Evolutionary conservation across 1,284 basidiomycete species (phyloP).

Genomic region (Naganishia albida): DNA sequence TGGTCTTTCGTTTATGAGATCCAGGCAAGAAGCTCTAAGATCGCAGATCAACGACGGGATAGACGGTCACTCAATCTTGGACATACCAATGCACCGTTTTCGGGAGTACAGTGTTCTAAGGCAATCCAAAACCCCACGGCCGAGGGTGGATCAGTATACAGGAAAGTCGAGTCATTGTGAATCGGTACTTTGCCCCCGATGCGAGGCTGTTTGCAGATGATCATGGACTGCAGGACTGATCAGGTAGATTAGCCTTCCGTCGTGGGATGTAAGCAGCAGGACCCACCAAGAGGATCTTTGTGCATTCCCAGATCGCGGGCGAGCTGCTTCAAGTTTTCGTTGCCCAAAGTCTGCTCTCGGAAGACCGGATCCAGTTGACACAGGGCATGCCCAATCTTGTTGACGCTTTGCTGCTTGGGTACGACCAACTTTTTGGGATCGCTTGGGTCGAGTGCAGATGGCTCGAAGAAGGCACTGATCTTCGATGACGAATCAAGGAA

Average conservation of each 20-base stretch:
- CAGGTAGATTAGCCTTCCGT: not conserved
- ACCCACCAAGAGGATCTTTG: conserved; percentile 72
- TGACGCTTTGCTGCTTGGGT: conserved; percentile 66
- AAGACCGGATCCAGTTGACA: conserved; percentile 83
- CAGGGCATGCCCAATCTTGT: conserved; percentile 63
- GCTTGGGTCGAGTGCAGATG: conserved; percentile 42
- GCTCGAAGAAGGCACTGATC: conserved; percentile 52
- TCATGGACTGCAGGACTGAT: conserved; percentile 87
- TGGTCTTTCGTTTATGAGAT: conserved; percentile 72
- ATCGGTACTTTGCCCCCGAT: conserved; percentile 76
- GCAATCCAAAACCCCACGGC: conserved; percentile 97
- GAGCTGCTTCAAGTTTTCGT: conserved; percentile 65
- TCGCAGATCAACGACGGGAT: not conserved
- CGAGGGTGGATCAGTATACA: conserved; percentile 83
- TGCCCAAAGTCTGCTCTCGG: conserved; percentile 72
- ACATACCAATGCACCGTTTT: conserved; percentile 74
- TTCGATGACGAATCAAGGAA: conserved; percentile 90
- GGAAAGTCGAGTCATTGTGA: conserved; percentile 61
- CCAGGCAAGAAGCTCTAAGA: conserved; percentile 76
- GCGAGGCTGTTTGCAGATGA: conserved; percentile 84
- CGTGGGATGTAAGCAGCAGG: conserved; percentile 9
- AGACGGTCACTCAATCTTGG: not conserved
- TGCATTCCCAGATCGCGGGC: conserved; percentile 77
- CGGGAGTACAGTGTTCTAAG: conserved; percentile 77
- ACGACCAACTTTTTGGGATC: conserved; percentile 62